Evolutionary conservation across 345 rosid genomes (phyloP).

Genomic region (Boechera stricta): DNA sequence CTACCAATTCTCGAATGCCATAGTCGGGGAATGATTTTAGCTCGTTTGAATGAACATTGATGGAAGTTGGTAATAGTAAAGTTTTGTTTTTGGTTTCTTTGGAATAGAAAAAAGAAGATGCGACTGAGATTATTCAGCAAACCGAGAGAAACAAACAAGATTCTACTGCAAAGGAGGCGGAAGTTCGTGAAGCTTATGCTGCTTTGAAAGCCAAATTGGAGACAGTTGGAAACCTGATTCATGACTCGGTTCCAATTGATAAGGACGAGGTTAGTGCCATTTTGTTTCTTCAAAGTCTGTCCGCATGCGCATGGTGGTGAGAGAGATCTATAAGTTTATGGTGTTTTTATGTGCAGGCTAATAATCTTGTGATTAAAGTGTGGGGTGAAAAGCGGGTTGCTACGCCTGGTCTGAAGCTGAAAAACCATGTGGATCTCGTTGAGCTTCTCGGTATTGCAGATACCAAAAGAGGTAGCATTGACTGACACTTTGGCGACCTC

Average conservation of each 20-base stretch:
- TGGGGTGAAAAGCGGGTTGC: constrained; percentile 70
- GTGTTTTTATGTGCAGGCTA: constrained; percentile 55
- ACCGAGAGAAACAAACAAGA: constrained; percentile 62
- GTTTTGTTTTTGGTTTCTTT: not conserved
- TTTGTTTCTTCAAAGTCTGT: not conserved
- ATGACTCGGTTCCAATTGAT: constrained; percentile 79
- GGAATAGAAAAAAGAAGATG: constrained; percentile 56
- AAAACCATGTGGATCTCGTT: constrained; percentile 92
- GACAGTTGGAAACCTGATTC: constrained; percentile 82
- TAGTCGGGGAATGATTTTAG: not conserved
- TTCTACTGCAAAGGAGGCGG: constrained; percentile 62
- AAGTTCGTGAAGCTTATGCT: constrained; percentile 66
- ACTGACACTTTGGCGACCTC: not conserved
- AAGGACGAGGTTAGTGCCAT: constrained; percentile 68
- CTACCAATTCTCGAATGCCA: constrained; percentile 1
- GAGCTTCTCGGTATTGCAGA: constrained; percentile 88
- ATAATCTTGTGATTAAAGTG: constrained; percentile 62
- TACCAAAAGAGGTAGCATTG: constrained; percentile 66
- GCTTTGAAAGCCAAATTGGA: constrained; percentile 64
- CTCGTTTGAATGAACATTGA: not conserved
- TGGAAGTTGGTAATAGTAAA: not conserved
- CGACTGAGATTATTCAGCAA: constrained; percentile 48
- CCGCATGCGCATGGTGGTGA: not conserved
- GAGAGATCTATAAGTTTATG: constrained; percentile 4
- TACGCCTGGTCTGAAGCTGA: constrained; percentile 53